Base-by-base conservation (phyloP, 768 basidiomycete genomes). In the Lactarius evosmus region DNA sequence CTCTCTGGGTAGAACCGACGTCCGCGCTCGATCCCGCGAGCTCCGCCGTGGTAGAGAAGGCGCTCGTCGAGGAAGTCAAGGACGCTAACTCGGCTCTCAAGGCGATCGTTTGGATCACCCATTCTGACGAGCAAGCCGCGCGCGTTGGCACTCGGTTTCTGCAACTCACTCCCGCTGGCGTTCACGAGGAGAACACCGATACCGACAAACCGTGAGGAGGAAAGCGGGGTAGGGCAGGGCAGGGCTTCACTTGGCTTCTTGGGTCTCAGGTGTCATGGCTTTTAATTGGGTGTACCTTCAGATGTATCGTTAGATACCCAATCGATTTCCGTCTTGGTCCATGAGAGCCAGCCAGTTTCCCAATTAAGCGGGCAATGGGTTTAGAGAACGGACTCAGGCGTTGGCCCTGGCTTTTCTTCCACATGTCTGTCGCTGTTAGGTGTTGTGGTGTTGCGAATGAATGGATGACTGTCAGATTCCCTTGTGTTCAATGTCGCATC, bases 1-100 rank as follows among this genome's bases (percentile, higher is more conserved):
- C n/a, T n/a, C n/a, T n/a, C n/a, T n/a, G n/a, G n/a, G n/a, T 67
- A 95, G 94, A 96, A 74, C 94, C 94, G 1, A 95, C 94, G 0
- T 93, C 91, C 9, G 94, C 94, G 0, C 78, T 96, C 60, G 94
- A 96, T 73, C 77, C 84, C 17, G 80, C 81, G 34, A 83, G 87
- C 0, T 87, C 86, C 16, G 69, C 77, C 16, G 74, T 79, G 32
- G 89, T 96, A 2, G 94, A 96, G 72, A 75, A 79, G 51, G 81
- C 78, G 52, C 75, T 95, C 16, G 63, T 80, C 5, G 71, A 78
- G 8, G 80, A 86, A 60, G 72, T 94, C 38, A 80, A 72, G 44
- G 77, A 79, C 1, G 60, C 74, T 9, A 75, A 82, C 41, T 77
- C 81, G 25, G 75, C 76, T 36, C 74, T 91, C 58, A 89, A 90